A percentile compares a stretch with the other conserved stretches of the same genome.
Conservation (phyloP, 2,329 filamentous ascomycete species). For the Diaporthe sp. region DNA sequence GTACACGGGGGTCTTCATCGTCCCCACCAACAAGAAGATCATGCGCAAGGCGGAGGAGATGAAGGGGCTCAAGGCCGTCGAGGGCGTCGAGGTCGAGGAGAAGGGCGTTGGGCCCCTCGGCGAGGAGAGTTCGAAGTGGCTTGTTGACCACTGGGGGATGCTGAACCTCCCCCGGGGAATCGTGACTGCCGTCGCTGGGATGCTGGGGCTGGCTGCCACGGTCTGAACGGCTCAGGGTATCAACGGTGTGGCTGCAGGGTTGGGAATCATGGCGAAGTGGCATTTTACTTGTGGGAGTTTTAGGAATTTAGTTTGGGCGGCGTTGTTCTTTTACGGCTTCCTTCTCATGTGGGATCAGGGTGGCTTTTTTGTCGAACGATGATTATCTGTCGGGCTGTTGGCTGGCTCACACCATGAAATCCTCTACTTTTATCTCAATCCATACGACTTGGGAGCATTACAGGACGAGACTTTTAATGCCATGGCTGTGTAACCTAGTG, state of each 20-base stretch:
- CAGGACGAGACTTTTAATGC: background rate
- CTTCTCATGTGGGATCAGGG: background rate
- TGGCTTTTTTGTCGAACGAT: background rate
- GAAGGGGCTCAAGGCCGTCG: conserved; percentile 51
- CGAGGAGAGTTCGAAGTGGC: conserved; percentile 62
- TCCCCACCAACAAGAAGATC: conserved; percentile 63
- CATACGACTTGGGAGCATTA: background rate
- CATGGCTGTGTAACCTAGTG: background rate
- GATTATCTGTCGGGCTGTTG: background rate
- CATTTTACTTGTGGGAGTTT: background rate
- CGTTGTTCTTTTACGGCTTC: background rate
- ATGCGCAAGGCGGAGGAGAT: conserved; percentile 58
- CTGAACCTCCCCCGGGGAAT: conserved; percentile 58
- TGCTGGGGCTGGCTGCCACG: conserved; percentile 21
- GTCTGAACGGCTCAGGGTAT: background rate
- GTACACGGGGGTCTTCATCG: conserved; percentile 64
- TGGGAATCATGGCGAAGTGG: background rate
- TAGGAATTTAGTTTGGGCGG: background rate
- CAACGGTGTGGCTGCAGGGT: background rate
- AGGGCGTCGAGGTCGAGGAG: conserved; percentile 53
- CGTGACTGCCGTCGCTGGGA: conserved; percentile 47
- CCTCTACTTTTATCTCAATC: background rate
- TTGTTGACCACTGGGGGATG: conserved; percentile 69
- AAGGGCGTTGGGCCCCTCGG: conserved; percentile 53
- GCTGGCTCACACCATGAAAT: background rate